phyloP scores from a whole-genome alignment of 192 early-diverging fungal species.

The Chytriomyces confervae region DNA sequence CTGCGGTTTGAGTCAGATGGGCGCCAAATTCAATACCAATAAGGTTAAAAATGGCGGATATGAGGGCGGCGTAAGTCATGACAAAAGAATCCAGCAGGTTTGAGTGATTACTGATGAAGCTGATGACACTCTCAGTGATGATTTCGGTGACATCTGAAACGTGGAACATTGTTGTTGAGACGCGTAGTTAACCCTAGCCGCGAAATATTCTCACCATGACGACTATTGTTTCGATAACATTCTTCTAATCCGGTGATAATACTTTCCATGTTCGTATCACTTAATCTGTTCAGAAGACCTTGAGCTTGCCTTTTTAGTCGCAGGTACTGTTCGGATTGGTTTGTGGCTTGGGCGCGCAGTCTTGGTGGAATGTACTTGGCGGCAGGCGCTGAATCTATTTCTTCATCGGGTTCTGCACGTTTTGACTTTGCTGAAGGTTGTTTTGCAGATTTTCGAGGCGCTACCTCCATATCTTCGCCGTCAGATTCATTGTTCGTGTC shows the following conservation, averaged over 20 bases:
- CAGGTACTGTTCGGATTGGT: conserved; percentile 71
- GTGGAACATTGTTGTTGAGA: conserved; percentile 8
- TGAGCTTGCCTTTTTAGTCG: conserved; percentile 82
- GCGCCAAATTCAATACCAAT: conserved; percentile 87
- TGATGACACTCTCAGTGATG: conserved; percentile 75
- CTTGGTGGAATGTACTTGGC: conserved; percentile 91
- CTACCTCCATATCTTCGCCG: not conserved
- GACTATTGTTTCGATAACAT: conserved; percentile 69
- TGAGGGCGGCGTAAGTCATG: conserved; percentile 85
- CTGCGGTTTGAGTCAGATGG: conserved; percentile 39
- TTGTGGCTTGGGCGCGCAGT: conserved; percentile 61
- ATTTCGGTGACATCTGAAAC: conserved; percentile 84
- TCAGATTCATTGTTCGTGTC: not conserved
- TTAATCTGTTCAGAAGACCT: conserved; percentile 88
- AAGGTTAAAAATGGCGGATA: conserved; percentile 77
- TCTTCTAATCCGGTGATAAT: conserved; percentile 84
- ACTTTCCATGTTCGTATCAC: conserved; percentile 89
- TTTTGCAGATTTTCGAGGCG: not conserved
- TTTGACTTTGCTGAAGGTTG: not conserved
- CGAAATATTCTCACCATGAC: conserved; percentile 59
- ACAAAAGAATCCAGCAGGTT: conserved; percentile 92
- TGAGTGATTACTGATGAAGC: conserved; percentile 78
- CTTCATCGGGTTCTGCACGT: not conserved
- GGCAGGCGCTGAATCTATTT: conserved; percentile 17
- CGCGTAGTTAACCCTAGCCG: not conserved